Evolutionary conservation across 331 rosid genomes (phyloP), one percentile per base, ranked within the genome.

Genomic region (Stylosanthes scabra): DNA sequence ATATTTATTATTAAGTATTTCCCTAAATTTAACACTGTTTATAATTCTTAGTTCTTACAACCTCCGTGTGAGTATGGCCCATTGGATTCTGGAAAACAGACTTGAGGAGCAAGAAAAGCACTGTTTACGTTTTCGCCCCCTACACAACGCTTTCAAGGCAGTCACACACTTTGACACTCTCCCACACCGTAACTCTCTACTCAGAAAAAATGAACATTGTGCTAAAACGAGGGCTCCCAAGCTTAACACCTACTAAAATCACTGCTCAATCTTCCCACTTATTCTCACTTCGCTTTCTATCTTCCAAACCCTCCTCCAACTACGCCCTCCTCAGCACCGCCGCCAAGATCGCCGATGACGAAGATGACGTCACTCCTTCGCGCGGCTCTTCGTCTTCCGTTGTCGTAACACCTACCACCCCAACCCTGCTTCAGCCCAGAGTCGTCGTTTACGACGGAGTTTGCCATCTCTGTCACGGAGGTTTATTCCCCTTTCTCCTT

Each of bases 381-480:
- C 0, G 84, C 41, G 57, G 8, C 7, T 14, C 41, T 69, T 60
- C 41, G 62, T 60, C 83, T 42, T 74, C 83, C 41, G 63, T 5
- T 9, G 76, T 20, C 9, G 80, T 66, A 47, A 51, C 81, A 25
- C 8, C 45, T 16, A 4, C 11, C 6, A 3, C 14, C 88, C 93
- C 46, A 49, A 58, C 74, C 54, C 69, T 90, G 51, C 96, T 93
- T 77, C 89, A 85, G 81, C 93, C 98, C 1, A 78, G 95, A 31
- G 95, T 93, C 11, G 90, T 93, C 25, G 72, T 93, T 47, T 93
- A 85, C 77, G 95, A 93, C 75, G 93, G 95, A 50, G 87, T 87
- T 74, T 93, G 95, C 60, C 97, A 79, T 76, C 87, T 90, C 75
- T 93, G 95, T 76, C 98, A 93, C 81, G 81, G 86, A 49, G 96